Percentiles rank a stretch among this genome's conserved stretches.
Conservation (phyloP, 2,329 filamentous ascomycete species). For the Colletotrichum sansevieriae region DNA sequence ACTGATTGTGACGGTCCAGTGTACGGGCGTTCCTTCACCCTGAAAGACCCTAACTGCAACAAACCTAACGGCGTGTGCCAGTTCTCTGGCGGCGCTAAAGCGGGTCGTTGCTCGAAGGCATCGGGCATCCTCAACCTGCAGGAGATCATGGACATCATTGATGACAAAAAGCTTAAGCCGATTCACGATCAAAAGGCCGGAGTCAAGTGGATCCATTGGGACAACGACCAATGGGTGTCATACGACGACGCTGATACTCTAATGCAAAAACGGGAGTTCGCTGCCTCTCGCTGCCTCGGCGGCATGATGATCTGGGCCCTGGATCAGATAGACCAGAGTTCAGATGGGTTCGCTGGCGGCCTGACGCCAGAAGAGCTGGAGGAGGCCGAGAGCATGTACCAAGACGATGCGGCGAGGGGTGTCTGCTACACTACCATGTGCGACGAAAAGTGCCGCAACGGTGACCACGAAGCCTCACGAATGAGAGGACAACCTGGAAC, state of each 20-base stretch:
- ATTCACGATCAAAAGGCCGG: conserved; percentile 44
- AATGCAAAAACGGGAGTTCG: conserved; percentile 39
- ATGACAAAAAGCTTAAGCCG: conserved; percentile 14
- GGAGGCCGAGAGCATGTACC: too few relatives aligned
- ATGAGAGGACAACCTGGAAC: too few relatives aligned
- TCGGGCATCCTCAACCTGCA: conserved; percentile 44
- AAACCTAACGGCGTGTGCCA: conserved; percentile 42
- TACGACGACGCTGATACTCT: conserved; percentile 48
- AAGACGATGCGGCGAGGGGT: too few relatives aligned
- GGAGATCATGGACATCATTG: conserved; percentile 46
- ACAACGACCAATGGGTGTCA: conserved; percentile 45
- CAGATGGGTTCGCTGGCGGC: too few relatives aligned
- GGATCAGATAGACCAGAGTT: too few relatives aligned
- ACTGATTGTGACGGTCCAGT: conserved; percentile 48
- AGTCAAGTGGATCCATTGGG: conserved; percentile 24
- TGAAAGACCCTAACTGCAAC: conserved; percentile 38
- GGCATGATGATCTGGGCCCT: too few relatives aligned
- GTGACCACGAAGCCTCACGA: too few relatives aligned
- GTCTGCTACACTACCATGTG: too few relatives aligned
- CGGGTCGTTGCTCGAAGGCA: conserved; percentile 40
- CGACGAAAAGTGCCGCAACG: too few relatives aligned
- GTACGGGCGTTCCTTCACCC: conserved; percentile 20
- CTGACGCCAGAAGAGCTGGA: too few relatives aligned
- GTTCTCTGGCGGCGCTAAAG: conserved; percentile 36
- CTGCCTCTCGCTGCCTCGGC: conserved; percentile 44